Base-by-base conservation (phyloP, 495 filamentous ascomycete genomes). In the Penicillium bovifimosum region DNA sequence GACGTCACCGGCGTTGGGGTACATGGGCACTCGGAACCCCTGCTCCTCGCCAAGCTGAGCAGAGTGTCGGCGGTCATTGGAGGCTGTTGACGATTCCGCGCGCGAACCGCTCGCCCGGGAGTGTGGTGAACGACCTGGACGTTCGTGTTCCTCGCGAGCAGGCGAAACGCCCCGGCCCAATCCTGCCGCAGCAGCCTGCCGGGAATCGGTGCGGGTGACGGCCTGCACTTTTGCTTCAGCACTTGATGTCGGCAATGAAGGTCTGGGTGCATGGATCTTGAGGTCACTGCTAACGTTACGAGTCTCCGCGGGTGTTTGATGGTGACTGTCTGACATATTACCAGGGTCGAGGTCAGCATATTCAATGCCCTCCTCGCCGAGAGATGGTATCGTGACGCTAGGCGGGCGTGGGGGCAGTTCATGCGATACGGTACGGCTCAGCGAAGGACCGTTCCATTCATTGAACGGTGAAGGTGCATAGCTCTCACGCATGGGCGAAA, bases 21-120 rank as follows among this genome's bases (percentile, higher is more conserved):
- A 86, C 90, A 99, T 95, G 31, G 93, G 95, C 17, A 97, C 91
- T 59, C 90, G 92, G 55, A 96, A 95, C 10, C 92, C 92, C 54
- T 86, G 82, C 56, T 91, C 88, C 16, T 87, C 84, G 10, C 83
- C 82, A 47, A 74, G 57, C n/a, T 77, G 70, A 41, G 76, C 59
- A 46, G 76, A 76, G 47, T 62, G 77, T 29, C 61, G 69, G 49
- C 72, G 82, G 57, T 74, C 81, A 31, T 66, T 73, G 17, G 71
- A 78, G 20, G 69, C 72, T 11, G 65, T 67, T 1, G 81, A 81
- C 3, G 71, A 71, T 16, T 72, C 86, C 63, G 74, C 83, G 72
- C 59, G 81, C 56, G 67, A 77, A 43, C 70, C 73, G 58, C 62
- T 75, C 39, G 69, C 53, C 49, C 72, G 64, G 18, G 71, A 68